Percentiles rank a stretch among this genome's conserved stretches.
Evolutionary conservation across 2,329 filamentous ascomycete genomes (phyloP).

Genomic region (Westerdykella ornata): DNA sequence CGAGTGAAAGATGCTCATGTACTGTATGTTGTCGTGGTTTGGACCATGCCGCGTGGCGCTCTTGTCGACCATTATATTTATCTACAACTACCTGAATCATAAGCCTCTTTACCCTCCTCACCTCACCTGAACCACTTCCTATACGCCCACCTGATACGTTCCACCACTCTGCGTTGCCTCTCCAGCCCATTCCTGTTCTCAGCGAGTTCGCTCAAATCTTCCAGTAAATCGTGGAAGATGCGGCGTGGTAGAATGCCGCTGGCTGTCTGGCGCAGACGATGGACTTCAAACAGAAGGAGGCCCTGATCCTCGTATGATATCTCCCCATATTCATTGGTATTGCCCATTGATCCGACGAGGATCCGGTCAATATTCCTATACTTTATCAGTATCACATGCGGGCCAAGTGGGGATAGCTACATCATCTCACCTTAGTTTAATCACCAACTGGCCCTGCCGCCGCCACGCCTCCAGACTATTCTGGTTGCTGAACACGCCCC

Average conservation of each 20-base stretch:
- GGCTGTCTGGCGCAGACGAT: conserved; percentile 67
- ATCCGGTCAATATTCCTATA: conserved; percentile 72
- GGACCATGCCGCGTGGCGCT: background rate
- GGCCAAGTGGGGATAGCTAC: background rate
- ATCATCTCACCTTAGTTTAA: conserved; percentile 58
- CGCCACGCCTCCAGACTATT: conserved; percentile 59
- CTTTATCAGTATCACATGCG: background rate
- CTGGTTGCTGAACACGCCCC: conserved; percentile 61
- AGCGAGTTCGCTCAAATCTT: conserved; percentile 79
- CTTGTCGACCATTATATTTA: background rate
- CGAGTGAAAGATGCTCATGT: too few relatives aligned
- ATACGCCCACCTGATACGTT: conserved; percentile 87
- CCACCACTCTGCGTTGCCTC: conserved; percentile 69
- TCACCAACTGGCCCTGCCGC: conserved; percentile 63
- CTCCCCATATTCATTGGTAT: conserved; percentile 63
- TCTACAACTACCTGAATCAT: background rate
- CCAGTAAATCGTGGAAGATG: conserved; percentile 75
- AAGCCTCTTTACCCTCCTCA: background rate
- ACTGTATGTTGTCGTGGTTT: background rate
- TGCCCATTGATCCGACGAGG: conserved; percentile 35
- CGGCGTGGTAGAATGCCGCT: conserved; percentile 62
- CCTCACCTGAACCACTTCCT: conserved; percentile 56
- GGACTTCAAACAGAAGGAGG: conserved; percentile 80
- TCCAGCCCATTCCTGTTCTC: conserved; percentile 71
- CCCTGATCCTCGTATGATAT: conserved; percentile 91